These are phyloP conservation scores for Curvularia verruculosa DNA, from an alignment of 2,329 filamentous ascomycete genomes.

Conservation along the genomic window DNA sequence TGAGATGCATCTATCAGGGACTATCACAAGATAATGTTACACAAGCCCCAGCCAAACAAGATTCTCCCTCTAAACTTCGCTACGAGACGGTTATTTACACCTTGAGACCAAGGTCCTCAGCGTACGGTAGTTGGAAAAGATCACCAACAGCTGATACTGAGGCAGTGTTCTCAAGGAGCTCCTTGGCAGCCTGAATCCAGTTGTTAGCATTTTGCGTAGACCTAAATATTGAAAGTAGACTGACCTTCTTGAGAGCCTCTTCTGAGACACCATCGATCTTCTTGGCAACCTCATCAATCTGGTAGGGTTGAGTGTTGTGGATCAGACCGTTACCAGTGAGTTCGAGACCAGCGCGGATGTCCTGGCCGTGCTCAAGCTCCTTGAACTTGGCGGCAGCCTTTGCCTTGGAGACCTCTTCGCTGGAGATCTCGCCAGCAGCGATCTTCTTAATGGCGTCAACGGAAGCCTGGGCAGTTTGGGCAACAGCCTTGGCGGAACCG, in stretches of 20 bases:
- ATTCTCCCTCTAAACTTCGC: slow-evolving; percentile 38
- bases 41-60: slow-evolving; percentile 42
- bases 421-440: slow-evolving; percentile 73
- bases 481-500: slow-evolving; percentile 75
- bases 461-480: slow-evolving; percentile 74
- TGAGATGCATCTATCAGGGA: slow-evolving; percentile 49
- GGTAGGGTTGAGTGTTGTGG: slow-evolving; percentile 79
- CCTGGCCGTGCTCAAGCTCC: slow-evolving; percentile 81
- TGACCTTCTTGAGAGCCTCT: slow-evolving; percentile 72
- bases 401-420: slow-evolving; percentile 90
- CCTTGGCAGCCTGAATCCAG: slow-evolving; percentile 76
- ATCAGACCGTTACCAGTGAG: slow-evolving; percentile 84
- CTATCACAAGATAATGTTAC: slow-evolving; percentile 52
- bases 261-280: slow-evolving; percentile 79
- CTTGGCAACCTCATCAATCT: slow-evolving; percentile 80
- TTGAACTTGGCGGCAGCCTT: slow-evolving; percentile 92
- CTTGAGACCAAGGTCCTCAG: slow-evolving; percentile 90
- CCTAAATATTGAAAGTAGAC: slow-evolving; percentile 60
- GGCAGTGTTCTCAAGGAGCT: slow-evolving; percentile 85
- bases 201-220: neutral
- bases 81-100: slow-evolving; percentile 69
- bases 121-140: slow-evolving; percentile 87
- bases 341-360: slow-evolving; percentile 76
- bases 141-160: slow-evolving; percentile 90
- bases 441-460: slow-evolving; percentile 84